Evolutionary conservation across 2,329 filamentous ascomycete genomes (phyloP).

Genomic region (Ophiostoma sp.): DNA sequence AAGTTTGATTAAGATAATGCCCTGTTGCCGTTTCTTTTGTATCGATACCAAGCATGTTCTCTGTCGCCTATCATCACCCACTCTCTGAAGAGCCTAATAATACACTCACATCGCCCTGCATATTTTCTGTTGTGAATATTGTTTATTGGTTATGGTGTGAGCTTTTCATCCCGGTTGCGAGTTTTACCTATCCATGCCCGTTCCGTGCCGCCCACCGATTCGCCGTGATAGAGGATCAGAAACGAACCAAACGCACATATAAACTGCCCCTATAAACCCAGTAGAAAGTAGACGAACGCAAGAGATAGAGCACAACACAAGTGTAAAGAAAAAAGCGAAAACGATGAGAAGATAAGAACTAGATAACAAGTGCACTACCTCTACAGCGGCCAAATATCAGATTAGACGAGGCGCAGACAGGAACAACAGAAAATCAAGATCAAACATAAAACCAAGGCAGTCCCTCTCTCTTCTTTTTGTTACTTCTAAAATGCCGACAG

Average conservation of each 20-base stretch:
- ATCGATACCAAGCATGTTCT: neutral
- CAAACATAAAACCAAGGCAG: slow-evolving; percentile 11
- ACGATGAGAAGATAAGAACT: neutral
- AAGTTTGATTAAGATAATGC: neutral
- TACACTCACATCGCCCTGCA: neutral
- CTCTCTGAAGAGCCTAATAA: neutral
- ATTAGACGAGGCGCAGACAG: neutral
- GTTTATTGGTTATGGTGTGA: neutral
- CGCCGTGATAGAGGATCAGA: neutral
- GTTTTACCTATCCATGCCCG: neutral
- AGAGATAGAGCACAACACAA: neutral
- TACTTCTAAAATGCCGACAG: slow-evolving; percentile 5
- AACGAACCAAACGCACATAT: neutral
- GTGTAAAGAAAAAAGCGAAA: neutral
- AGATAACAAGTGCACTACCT: slow-evolving; percentile 11
- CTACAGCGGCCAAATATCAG: neutral
- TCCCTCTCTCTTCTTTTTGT: slow-evolving; percentile 2
- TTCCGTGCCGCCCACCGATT: neutral
- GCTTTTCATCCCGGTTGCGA: neutral
- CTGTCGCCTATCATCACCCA: neutral
- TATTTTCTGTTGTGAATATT: no score
- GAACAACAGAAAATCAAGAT: slow-evolving; percentile 6
- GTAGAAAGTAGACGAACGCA: neutral
- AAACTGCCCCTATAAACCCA: no score
- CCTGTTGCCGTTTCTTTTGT: neutral